Evolutionary conservation across 2,329 filamentous ascomycete genomes (phyloP).

Genomic region (Xylaria sp.): DNA sequence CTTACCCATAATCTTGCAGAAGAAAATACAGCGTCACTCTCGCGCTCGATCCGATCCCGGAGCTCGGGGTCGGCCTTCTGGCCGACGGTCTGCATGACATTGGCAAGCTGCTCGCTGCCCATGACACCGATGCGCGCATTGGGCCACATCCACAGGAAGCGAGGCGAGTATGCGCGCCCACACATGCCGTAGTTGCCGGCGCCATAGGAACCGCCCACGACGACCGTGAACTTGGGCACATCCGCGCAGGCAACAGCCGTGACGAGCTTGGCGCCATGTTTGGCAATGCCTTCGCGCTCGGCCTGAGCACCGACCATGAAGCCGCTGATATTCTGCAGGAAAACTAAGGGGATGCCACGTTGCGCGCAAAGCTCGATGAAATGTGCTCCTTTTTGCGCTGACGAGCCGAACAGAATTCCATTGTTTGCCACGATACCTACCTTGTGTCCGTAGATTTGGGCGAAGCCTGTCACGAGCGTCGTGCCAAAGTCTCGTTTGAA

Average conservation of each 20-base stretch:
- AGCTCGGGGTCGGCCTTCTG: slow-evolving; percentile 83
- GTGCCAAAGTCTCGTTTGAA: slow-evolving; percentile 94
- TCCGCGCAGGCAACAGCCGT: slow-evolving; percentile 93
- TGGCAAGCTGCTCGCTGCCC: slow-evolving; percentile 90
- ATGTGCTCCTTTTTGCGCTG: slow-evolving; percentile 91
- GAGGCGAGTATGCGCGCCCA: slow-evolving; percentile 89
- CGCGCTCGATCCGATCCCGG: slow-evolving; percentile 84
- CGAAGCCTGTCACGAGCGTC: slow-evolving; percentile 92
- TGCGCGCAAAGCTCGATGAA: slow-evolving; percentile 96
- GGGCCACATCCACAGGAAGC: slow-evolving; percentile 97
- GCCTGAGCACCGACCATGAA: slow-evolving; percentile 98
- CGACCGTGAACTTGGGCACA: slow-evolving; percentile 96
- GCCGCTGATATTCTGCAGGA: slow-evolving; percentile 95
- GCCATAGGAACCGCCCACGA: slow-evolving; percentile 92
- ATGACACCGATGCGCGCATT: slow-evolving; percentile 97
- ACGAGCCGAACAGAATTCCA: slow-evolving; percentile 91
- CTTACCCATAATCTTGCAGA: slow-evolving; percentile 87
- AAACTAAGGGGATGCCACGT: slow-evolving; percentile 88
- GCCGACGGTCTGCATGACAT: slow-evolving; percentile 95
- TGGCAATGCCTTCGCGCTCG: slow-evolving; percentile 94
- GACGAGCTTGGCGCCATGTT: slow-evolving; percentile 97
- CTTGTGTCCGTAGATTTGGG: slow-evolving; percentile 85
- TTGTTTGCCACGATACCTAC: slow-evolving; percentile 97
- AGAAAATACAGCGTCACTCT: slow-evolving; percentile 90
- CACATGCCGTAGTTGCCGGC: slow-evolving; percentile 99